Evolutionary conservation across 805 yeast species (phyloP).

Genomic region (Kuraishia floccosa): DNA sequence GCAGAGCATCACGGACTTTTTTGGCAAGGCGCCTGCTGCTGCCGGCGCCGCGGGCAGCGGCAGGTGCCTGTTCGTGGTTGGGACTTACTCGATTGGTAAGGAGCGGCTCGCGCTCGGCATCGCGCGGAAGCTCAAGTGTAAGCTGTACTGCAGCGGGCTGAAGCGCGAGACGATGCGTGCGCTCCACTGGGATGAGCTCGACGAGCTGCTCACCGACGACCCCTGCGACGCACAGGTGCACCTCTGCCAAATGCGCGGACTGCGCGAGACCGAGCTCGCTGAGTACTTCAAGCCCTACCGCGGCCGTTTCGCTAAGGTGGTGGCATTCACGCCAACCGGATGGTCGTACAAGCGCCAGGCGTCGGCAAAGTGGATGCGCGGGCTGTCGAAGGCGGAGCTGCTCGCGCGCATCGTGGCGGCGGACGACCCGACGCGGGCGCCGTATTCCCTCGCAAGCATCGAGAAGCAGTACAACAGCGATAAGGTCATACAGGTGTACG

Average conservation of each 20-base stretch:
- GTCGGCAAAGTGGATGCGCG: slow-evolving; percentile 9
- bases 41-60: slow-evolving; percentile 7
- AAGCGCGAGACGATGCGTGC: slow-evolving; percentile 34
- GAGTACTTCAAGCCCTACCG: slow-evolving; percentile 37
- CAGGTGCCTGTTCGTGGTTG: slow-evolving; percentile 53
- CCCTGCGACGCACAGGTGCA: slow-evolving; percentile 50
- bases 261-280: slow-evolving; percentile 31
- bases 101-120: slow-evolving; percentile 70
- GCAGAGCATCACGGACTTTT: slow-evolving; percentile 25
- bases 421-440: slow-evolving; percentile 5
- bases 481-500: slow-evolving; percentile 33
- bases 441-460: slow-evolving; percentile 1
- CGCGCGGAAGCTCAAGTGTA: slow-evolving; percentile 39
- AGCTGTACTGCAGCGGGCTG: slow-evolving; percentile 39
- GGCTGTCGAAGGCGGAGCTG: slow-evolving; percentile 4
- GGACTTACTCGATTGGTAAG: slow-evolving; percentile 89
- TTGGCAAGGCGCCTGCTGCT: slow-evolving; percentile 7
- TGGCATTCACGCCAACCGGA: slow-evolving; percentile 84
- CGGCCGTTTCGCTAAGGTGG: slow-evolving; percentile 40
- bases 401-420: slow-evolving; percentile 4
- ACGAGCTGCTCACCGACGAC: slow-evolving; percentile 28
- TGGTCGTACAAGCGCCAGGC: slow-evolving; percentile 51
- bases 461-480: slow-evolving; percentile 19
- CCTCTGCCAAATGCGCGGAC: slow-evolving; percentile 56
- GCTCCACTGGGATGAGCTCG: slow-evolving; percentile 31